Percentiles rank a stretch among this genome's conserved stretches.
phyloP scores from a whole-genome alignment of 2,329 filamentous ascomycete genomes.

The Leptographium lundbergii region DNA sequence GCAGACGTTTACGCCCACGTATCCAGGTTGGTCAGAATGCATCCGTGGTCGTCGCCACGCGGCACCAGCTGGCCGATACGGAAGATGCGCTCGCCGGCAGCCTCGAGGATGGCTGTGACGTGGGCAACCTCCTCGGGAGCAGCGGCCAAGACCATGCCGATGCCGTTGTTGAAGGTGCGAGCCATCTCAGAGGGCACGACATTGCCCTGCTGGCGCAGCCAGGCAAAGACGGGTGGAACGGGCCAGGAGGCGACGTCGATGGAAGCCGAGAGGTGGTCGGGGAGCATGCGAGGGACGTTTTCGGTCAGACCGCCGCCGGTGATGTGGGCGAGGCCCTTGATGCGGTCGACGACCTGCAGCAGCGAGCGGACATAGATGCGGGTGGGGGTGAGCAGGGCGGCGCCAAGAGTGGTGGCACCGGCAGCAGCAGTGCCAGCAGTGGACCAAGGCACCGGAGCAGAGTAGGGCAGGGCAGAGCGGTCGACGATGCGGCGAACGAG shows the following conservation, averaged over 20 bases:
- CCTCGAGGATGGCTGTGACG: conserved; percentile 47
- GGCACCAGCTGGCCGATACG: conserved; percentile 60
- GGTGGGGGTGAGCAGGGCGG: conserved; percentile 75
- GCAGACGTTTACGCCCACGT: conserved; percentile 19
- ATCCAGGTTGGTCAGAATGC: conserved; percentile 47
- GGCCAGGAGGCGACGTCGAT: conserved; percentile 68
- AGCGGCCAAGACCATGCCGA: conserved; percentile 89
- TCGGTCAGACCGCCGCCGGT: conserved; percentile 87
- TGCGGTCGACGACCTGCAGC: conserved; percentile 47
- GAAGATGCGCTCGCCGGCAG: conserved; percentile 64
- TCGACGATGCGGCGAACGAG: conserved; percentile 86
- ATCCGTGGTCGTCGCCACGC: conserved; percentile 37
- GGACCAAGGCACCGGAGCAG: conserved; percentile 60
- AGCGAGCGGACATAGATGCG: conserved; percentile 84
- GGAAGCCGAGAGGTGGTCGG: conserved; percentile 61
- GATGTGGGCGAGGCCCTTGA: conserved; percentile 95
- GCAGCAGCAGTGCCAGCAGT: conserved; percentile 16
- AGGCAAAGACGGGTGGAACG: conserved; percentile 68
- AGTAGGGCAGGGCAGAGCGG: conserved; percentile 56
- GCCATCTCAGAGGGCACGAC: conserved; percentile 72
- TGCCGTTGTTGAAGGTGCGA: conserved; percentile 84
- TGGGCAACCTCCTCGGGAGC: conserved; percentile 57
- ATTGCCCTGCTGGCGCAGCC: conserved; percentile 65
- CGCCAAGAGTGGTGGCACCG: conserved; percentile 47
- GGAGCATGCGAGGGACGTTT: conserved; percentile 91